Base-by-base conservation (phyloP, 2,329 filamentous ascomycete species). In the Sclerotinia borealis region DNA sequence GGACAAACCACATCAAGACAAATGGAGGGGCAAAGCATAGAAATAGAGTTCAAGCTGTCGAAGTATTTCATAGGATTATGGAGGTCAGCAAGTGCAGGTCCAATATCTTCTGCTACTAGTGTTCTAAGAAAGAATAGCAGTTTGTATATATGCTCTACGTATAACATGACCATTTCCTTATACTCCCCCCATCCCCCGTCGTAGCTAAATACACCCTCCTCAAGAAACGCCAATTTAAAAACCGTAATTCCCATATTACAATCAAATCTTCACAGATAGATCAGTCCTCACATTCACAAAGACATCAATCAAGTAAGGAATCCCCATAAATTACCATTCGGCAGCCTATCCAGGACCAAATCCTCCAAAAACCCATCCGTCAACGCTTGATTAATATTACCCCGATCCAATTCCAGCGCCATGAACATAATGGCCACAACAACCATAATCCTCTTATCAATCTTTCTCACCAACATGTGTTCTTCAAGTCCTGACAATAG, bases 351-450 rank as follows among this genome's bases (percentile, higher is more conserved):
- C 81, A 81, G 67, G 1, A 72, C 69, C n/a, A 80, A 71, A 58
- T 85, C 86, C 66, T 74, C 76, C 3, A 89, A 75, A 75, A 89
- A 81, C 65, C 85, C 86, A 72, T 87, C 85, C 0, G 83, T 84
- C 34, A 85, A 76, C 5, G 84, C 85, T 69, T 85, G 84, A 3
- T 69, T 68, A 13, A 87, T 78, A 69, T 88, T 88, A 37, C 81
- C 80, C 34, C 85, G 77, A 71, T 87, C 84, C 41, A 87, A 76
- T 67, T 87, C 83, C 8, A 87, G 77, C 1, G 81, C 82, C 67
- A 86, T 85, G 71, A 87, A 87, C 72, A 85, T 86, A 37, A 86
- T 64, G 68, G 77, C 78, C 36, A 67, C 71, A 61, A 73, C 74
- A 34, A 73, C 43, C 71, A 74, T 71, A 50, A 77, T 75, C 13